Evolutionary conservation across 2,329 filamentous ascomycete species (phyloP).

Genomic region (Aureobasidium namibiae): DNA sequence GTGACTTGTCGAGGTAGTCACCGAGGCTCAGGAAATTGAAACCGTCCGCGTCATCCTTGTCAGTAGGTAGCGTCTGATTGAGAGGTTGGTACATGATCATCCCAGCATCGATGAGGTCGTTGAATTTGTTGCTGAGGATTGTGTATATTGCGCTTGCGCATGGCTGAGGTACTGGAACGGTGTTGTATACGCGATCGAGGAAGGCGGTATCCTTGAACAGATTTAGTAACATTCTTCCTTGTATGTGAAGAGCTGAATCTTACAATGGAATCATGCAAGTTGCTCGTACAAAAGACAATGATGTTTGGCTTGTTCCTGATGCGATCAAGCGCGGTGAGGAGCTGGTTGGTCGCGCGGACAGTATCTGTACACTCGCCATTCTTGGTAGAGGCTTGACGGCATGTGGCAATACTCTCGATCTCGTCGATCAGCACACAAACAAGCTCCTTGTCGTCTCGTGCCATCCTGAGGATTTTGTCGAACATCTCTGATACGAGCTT

Average conservation of each 20-base stretch:
- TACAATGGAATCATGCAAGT: constrained; percentile 27
- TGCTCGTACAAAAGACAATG: constrained; percentile 43
- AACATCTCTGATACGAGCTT: constrained; percentile 37
- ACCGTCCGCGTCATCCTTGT: neutral
- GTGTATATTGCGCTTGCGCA: constrained; percentile 35
- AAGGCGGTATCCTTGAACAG: constrained; percentile 34
- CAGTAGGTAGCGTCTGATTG: neutral
- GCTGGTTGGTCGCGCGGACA: constrained; percentile 38
- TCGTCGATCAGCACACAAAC: constrained; percentile 43
- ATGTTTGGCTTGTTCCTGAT: constrained; percentile 36
- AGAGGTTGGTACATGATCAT: constrained; percentile 22
- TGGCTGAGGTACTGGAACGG: constrained; percentile 36
- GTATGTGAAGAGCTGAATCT: neutral
- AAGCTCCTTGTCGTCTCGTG: constrained; percentile 33
- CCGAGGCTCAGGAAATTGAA: neutral
- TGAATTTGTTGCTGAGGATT: constrained; percentile 41
- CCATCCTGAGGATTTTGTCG: constrained; percentile 28
- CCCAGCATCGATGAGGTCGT: constrained; percentile 34
- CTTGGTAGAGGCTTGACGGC: constrained; percentile 26
- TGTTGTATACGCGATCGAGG: constrained; percentile 41
- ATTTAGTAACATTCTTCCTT: neutral
- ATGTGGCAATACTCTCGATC: constrained; percentile 41
- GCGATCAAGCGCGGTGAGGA: constrained; percentile 41
- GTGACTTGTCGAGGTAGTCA: neutral
- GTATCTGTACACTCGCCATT: constrained; percentile 8